Evolutionary conservation across 2,329 filamentous ascomycete species (phyloP).

Genomic region (Arachnomyces sp.): DNA sequence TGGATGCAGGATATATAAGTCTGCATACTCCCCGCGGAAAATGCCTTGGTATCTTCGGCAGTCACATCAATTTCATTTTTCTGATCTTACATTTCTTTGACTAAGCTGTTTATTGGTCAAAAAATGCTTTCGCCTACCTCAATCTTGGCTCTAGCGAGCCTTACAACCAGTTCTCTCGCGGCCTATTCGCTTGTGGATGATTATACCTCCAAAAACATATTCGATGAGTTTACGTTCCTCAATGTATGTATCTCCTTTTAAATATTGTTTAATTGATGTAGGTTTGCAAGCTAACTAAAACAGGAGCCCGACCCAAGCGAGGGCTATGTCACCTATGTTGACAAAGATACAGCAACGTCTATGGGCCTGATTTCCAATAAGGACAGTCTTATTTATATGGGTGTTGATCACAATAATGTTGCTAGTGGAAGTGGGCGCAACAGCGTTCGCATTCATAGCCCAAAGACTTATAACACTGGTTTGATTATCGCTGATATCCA

Average conservation of each 20-base stretch:
- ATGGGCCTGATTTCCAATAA: constrained; percentile 52
- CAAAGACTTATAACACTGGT: constrained; percentile 24
- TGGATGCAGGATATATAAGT: too few relatives aligned
- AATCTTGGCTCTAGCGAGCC: too few relatives aligned
- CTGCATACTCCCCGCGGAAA: too few relatives aligned
- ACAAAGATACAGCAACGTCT: constrained; percentile 50
- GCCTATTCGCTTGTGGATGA: constrained; percentile 12
- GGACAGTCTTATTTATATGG: constrained; percentile 56
- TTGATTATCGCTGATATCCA: constrained; percentile 29
- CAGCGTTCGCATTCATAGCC: constrained; percentile 23
- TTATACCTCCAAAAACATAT: constrained; percentile 32
- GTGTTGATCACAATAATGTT: constrained; percentile 56
- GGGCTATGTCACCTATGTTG: constrained; percentile 66
- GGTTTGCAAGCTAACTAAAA: not conserved
- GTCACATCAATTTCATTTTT: too few relatives aligned
- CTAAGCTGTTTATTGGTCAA: too few relatives aligned
- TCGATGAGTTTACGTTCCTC: constrained; percentile 47
- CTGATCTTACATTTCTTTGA: too few relatives aligned
- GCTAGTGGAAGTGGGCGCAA: constrained; percentile 19
- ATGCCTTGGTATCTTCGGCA: too few relatives aligned
- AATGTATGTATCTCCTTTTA: constrained; percentile 28
- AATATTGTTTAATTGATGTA: not conserved
- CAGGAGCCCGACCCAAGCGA: constrained; percentile 58
- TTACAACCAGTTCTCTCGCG: constrained; percentile 6
- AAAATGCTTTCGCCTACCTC: too few relatives aligned